phyloP scores from a whole-genome alignment of 2,329 filamentous ascomycete genomes.

The Aspergillus floridensis region DNA sequence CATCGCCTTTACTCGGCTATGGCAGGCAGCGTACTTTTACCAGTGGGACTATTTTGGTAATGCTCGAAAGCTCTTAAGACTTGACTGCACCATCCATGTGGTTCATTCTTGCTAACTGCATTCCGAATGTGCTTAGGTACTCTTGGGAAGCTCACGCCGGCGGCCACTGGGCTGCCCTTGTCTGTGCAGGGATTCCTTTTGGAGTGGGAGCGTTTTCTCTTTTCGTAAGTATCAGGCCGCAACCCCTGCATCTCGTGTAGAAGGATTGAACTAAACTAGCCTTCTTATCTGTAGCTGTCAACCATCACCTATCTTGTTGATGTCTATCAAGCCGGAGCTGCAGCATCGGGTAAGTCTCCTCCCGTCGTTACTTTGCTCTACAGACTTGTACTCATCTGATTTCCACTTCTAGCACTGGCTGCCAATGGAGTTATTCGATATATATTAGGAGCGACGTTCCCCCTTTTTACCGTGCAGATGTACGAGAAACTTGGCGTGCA shows the following conservation, averaged over 20 bases:
- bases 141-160: slow-evolving; percentile 6
- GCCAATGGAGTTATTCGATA: not conserved
- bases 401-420: too few species aligned
- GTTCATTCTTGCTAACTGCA: not conserved
- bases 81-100: too few species aligned
- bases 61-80: not conserved
- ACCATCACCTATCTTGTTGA: slow-evolving; percentile 4
- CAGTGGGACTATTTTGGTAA: slow-evolving; percentile 4
- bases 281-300: not conserved
- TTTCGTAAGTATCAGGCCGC: not conserved
- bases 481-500: slow-evolving; percentile 11
- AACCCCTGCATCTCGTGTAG: too few species aligned
- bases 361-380: too few species aligned
- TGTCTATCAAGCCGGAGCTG: slow-evolving; percentile 3
- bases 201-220: slow-evolving; percentile 5
- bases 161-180: slow-evolving; percentile 7
- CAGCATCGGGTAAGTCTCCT: not conserved
- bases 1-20: slow-evolving; percentile 6
- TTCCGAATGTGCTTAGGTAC: not conserved
- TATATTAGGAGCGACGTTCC: slow-evolving; percentile 6
- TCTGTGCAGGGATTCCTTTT: slow-evolving; percentile 5
- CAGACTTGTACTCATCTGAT: too few species aligned
- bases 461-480: slow-evolving; percentile 8
- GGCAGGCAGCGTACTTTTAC: slow-evolving; percentile 5
- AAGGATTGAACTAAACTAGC: too few species aligned